Percentiles rank a stretch among this genome's conserved stretches.
phyloP scores from a whole-genome alignment of 202 grass and related monocot species.

The Zoysia matrella region DNA sequence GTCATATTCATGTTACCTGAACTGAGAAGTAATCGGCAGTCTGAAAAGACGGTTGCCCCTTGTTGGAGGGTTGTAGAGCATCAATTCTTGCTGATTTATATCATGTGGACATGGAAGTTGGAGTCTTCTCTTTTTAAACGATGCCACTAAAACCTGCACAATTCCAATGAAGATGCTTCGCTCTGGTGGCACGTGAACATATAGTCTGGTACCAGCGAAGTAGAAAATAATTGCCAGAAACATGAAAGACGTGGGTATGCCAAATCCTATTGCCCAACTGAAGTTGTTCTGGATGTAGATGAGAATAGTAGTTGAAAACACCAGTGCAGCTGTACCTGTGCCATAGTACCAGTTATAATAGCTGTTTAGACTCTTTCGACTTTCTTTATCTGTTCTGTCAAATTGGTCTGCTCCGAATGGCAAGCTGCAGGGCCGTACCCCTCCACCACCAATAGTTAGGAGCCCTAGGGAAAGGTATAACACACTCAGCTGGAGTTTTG shows the following conservation, averaged over 20 bases:
- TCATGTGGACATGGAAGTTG: conserved; percentile 49
- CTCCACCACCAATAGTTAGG: conserved; percentile 62
- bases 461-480: conserved; percentile 70
- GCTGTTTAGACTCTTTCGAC: conserved; percentile 54
- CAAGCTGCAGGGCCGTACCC: conserved; percentile 62
- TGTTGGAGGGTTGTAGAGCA: conserved; percentile 57
- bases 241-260: conserved; percentile 68
- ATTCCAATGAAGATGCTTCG: conserved; percentile 73
- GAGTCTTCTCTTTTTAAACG: conserved; percentile 69
- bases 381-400: conserved; percentile 50
- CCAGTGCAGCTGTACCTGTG: conserved; percentile 47
- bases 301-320: conserved; percentile 52
- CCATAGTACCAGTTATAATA: conserved; percentile 75
- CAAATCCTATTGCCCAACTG: conserved; percentile 81
- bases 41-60: conserved; percentile 43
- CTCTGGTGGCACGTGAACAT: conserved; percentile 63
- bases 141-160: conserved; percentile 59
- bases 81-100: conserved; percentile 49
- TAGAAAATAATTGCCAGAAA: conserved; percentile 53
- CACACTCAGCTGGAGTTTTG: conserved; percentile 46
- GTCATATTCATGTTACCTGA: conserved; percentile 41
- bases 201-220: conserved; percentile 65
- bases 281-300: conserved; percentile 67
- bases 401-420: conserved; percentile 84
- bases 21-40: conserved; percentile 66